phyloP scores from a whole-genome alignment of 306 rosid species.

The Crotalaria pallida region DNA sequence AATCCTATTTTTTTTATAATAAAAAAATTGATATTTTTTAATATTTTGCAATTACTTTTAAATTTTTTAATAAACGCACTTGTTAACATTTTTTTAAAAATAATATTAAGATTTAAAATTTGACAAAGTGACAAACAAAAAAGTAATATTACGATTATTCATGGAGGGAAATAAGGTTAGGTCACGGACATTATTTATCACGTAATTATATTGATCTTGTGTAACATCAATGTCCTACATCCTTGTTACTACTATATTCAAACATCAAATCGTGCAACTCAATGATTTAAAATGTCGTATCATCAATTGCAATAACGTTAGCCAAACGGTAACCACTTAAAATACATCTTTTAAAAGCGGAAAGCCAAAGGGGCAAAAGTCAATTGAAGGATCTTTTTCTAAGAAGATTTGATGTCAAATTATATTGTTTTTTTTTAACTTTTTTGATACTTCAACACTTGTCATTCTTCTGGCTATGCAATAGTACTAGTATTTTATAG shows the following conservation, averaged over 20 bases:
- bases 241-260: background rate
- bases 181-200: too few relatives aligned
- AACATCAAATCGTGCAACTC: slow-evolving; percentile 10
- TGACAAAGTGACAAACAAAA: too few relatives aligned
- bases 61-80: too few relatives aligned
- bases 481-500: background rate
- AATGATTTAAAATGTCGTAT: background rate
- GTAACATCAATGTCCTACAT: background rate
- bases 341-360: background rate
- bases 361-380: slow-evolving; percentile 13
- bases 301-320: slow-evolving; percentile 7
- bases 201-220: background rate
- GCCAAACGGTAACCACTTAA: slow-evolving; percentile 2
- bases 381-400: slow-evolving; percentile 17
- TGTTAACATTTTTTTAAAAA: too few relatives aligned
- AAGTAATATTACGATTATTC: too few relatives aligned
- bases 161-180: too few relatives aligned
- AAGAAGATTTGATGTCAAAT: background rate
- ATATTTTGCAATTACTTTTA: too few relatives aligned
- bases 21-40: too few relatives aligned
- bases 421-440: background rate
- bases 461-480: background rate
- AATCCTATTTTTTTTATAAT: too few relatives aligned
- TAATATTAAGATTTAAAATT: too few relatives aligned
- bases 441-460: slow-evolving; percentile 2